Conservation (phyloP, 345 rosid genomes). For the Citrus unshiu region DNA sequence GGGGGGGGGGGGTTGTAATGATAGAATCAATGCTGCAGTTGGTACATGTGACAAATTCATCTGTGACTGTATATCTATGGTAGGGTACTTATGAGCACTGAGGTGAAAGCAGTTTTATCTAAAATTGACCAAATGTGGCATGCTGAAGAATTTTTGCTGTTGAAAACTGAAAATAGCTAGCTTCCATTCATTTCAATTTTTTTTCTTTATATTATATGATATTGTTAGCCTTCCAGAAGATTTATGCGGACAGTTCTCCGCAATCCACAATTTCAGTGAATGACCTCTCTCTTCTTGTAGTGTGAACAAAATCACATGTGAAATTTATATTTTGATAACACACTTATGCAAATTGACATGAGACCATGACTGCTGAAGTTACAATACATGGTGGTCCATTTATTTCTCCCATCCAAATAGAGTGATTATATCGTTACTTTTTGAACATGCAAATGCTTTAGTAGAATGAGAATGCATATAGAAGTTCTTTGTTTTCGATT, state of each 20-base stretch:
- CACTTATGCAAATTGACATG: background rate
- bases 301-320: background rate
- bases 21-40: background rate
- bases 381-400: background rate
- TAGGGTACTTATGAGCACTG: background rate
- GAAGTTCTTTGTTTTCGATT: background rate
- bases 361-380: background rate
- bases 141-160: background rate
- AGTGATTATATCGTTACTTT: background rate
- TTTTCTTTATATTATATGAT: background rate
- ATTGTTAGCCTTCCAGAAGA: background rate
- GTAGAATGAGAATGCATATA: background rate
- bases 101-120: background rate
- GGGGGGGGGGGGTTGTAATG: no score
- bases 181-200: no score
- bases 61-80: background rate
- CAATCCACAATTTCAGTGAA: background rate
- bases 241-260: background rate
- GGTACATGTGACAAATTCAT: background rate
- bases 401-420: background rate
- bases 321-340: background rate
- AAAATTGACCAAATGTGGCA: background rate
- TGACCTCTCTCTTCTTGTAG: background rate
- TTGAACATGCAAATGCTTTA: background rate
- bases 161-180: background rate